phyloP scores from a whole-genome alignment of 23 red algal genomes.

The Gracilaria domingensis region DNA sequence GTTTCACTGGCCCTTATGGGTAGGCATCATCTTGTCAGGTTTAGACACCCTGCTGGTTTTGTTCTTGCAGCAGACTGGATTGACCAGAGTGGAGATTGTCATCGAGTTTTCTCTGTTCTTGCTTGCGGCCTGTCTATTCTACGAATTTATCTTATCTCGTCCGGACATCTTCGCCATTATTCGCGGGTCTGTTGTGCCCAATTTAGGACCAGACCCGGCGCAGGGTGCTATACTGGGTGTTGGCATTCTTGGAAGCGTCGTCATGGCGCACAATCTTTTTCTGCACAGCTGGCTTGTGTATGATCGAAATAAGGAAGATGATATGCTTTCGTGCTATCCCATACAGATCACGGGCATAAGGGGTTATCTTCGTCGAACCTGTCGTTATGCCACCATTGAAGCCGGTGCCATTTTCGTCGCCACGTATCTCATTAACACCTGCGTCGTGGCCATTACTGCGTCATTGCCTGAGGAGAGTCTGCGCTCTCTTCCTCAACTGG shows the following conservation, averaged over 20 bases:
- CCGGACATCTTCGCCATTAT: constrained; percentile 55
- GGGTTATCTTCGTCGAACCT: background rate
- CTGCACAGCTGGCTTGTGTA: constrained; percentile 86
- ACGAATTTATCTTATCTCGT: constrained; percentile 72
- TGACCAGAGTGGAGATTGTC: constrained; percentile 73
- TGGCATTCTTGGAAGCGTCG: constrained; percentile 84
- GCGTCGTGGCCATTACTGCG: constrained; percentile 75
- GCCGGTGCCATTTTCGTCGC: constrained; percentile 74
- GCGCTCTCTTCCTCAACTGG: constrained; percentile 32
- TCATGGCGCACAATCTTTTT: constrained; percentile 98
- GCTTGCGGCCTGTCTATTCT: constrained; percentile 69
- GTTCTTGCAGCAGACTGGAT: constrained; percentile 77
- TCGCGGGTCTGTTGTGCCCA: constrained; percentile 67
- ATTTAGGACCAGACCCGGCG: constrained; percentile 53
- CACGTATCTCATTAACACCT: constrained; percentile 81
- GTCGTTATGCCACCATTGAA: constrained; percentile 73
- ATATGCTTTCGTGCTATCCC: background rate
- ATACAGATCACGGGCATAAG: background rate
- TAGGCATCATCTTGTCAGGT: constrained; percentile 79
- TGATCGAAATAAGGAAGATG: constrained; percentile 17
- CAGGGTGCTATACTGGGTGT: constrained; percentile 77
- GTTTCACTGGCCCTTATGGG: constrained; percentile 76
- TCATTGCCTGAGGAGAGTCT: constrained; percentile 52
- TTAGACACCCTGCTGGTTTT: constrained; percentile 89
- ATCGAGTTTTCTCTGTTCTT: constrained; percentile 78